phyloP scores from a whole-genome alignment of 2,329 filamentous ascomycete genomes.

The Gnomoniopsis smithogilvyi region DNA sequence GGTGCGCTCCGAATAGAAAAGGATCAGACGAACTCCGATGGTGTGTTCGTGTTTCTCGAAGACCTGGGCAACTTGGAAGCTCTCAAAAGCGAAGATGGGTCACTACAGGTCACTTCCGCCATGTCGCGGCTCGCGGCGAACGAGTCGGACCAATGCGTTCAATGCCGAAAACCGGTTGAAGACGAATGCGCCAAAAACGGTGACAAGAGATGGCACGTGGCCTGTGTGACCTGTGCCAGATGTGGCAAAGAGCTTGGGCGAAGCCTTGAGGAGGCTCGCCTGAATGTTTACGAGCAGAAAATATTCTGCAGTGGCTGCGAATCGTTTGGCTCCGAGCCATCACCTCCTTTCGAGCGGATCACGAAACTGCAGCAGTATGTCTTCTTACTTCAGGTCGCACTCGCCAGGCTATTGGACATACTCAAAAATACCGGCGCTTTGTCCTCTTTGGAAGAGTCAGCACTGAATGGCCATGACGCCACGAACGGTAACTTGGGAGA shows the following conservation, averaged over 20 bases:
- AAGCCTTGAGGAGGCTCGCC: constrained; percentile 65
- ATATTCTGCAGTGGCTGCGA: constrained; percentile 71
- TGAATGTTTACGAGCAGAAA: constrained; percentile 64
- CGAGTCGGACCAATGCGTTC: constrained; percentile 78
- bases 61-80: constrained; percentile 81
- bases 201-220: constrained; percentile 78
- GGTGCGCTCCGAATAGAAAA: constrained; percentile 88
- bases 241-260: constrained; percentile 64
- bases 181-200: constrained; percentile 81
- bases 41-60: constrained; percentile 78
- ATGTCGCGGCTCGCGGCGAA: constrained; percentile 67
- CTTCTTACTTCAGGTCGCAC: constrained; percentile 85
- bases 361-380: constrained; percentile 92
- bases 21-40: constrained; percentile 70
- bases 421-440: constrained; percentile 79
- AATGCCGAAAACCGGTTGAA: constrained; percentile 85
- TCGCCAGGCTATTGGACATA: constrained; percentile 85
- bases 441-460: constrained; percentile 72
- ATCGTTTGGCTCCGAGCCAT: constrained; percentile 49
- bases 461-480: constrained; percentile 63
- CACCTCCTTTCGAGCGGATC: constrained; percentile 64
- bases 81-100: constrained; percentile 63
- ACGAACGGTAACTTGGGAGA: constrained; percentile 56
- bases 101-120: constrained; percentile 60
- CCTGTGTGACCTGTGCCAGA: constrained; percentile 74